Evolutionary conservation across 2,329 filamentous ascomycete species (phyloP).

Genomic region (Diaporthe aspalathi): DNA sequence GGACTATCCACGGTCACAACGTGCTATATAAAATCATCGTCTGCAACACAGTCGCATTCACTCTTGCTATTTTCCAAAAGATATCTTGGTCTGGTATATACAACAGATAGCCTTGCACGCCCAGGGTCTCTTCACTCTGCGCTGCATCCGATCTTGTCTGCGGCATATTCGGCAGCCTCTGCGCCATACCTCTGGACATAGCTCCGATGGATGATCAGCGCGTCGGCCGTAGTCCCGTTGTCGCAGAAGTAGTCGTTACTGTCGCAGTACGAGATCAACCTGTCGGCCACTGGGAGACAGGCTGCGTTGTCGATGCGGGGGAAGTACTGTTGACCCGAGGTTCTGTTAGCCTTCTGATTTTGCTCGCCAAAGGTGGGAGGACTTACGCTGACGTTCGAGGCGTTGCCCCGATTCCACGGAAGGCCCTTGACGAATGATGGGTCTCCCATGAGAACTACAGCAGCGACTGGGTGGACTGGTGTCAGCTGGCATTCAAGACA

Average conservation of each 20-base stretch:
- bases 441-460: slow-evolving; percentile 51
- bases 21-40: not conserved
- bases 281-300: slow-evolving; percentile 37
- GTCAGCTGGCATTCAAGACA: not conserved
- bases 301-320: slow-evolving; percentile 38
- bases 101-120: too few relatives aligned
- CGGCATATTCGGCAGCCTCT: slow-evolving; percentile 37
- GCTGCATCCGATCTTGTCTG: slow-evolving; percentile 35
- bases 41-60: not conserved
- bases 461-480: slow-evolving; percentile 43
- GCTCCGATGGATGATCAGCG: slow-evolving; percentile 38
- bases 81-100: not conserved
- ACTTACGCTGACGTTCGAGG: slow-evolving; percentile 45
- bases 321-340: slow-evolving; percentile 34
- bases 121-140: not conserved
- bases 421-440: slow-evolving; percentile 47
- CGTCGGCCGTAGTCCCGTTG: slow-evolving; percentile 38
- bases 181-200: slow-evolving; percentile 41
- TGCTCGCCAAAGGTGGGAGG: not conserved
- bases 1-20: not conserved
- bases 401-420: slow-evolving; percentile 47
- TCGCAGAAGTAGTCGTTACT: slow-evolving; percentile 41
- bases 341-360: not conserved
- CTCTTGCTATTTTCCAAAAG: not conserved
- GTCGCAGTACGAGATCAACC: slow-evolving; percentile 42